phyloP scores from a whole-genome alignment of 805 yeast species.

The Pichia membranifaciens region DNA sequence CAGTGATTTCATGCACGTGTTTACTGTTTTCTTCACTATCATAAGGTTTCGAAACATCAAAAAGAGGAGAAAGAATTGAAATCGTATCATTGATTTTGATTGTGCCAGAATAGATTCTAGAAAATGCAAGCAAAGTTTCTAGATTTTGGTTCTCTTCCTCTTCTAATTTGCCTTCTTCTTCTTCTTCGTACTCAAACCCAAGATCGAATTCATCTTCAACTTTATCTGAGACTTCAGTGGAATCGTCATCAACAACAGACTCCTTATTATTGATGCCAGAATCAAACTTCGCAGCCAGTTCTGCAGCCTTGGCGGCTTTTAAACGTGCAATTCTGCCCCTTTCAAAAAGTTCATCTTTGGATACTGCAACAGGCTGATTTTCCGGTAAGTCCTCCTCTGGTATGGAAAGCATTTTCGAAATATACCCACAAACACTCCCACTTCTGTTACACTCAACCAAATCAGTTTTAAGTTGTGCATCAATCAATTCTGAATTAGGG shows the following conservation, averaged over 20 bases:
- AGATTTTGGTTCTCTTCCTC: conserved; percentile 30
- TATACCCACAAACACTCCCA: conserved; percentile 69
- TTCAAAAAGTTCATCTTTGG: conserved; percentile 53
- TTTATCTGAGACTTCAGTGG: conserved; percentile 12
- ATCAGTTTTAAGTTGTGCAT: conserved; percentile 42
- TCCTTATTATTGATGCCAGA: conserved; percentile 11
- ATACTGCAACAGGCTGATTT: conserved; percentile 36
- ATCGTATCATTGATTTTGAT: conserved; percentile 68
- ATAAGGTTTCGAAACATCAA: conserved; percentile 37
- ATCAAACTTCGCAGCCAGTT: conserved; percentile 34
- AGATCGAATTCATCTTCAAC: conserved; percentile 26
- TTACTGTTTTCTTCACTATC: conserved; percentile 4
- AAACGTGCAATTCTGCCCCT: conserved; percentile 59
- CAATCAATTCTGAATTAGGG: conserved; percentile 45
- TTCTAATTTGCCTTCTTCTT: conserved; percentile 37
- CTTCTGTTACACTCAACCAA: conserved; percentile 63
- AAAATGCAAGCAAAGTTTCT: conserved; percentile 80
- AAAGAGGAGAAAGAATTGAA: conserved; percentile 80
- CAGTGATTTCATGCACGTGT: conserved; percentile 40
- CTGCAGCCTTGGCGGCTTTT: conserved; percentile 61
- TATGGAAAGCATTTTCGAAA: conserved; percentile 83
- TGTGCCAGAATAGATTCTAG: conserved; percentile 85
- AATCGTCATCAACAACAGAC: conserved; percentile 16
- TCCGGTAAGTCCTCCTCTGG: conserved; percentile 77
- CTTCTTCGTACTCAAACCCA: conserved; percentile 46